Base-by-base conservation (phyloP, 2,329 filamentous ascomycete species). In the Apiospora kogelbergensis region DNA sequence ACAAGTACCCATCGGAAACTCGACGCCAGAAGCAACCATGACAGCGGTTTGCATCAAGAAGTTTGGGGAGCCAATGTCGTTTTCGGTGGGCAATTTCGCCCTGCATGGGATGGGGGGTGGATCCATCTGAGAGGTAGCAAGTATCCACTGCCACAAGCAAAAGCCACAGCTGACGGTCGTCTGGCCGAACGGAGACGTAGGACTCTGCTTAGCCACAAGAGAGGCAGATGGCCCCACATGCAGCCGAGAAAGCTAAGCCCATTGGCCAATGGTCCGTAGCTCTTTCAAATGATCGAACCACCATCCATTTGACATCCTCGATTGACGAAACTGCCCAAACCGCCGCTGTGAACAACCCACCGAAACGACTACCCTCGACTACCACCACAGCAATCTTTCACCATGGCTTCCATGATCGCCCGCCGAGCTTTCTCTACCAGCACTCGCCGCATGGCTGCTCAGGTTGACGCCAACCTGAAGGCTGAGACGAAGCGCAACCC, bases 361-460 rank as follows among this genome's bases (percentile, higher is more conserved):
- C 53, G 53, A 60, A 30, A 60, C 53, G 53, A 60, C 48, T 13
- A 26, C 48, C 17, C 48, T 9, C 26, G 48, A 57, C 26, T n/a
- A 60, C 20, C 30, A 60, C 53, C 20, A n/a, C 30, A 60, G 26
- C 33, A 60, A 46, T 46, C 26, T n/a, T 60, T 37, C 53, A 80
- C 77, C 78, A 89, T 89, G 87, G 84, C 87, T 71, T 88, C 88
- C 75, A 78, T 85, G 75, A 80, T 88, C 76, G 81, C 87, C 73
- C 86, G 86, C 75, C 83, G 88, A 72, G 82, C 87, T 71, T 86
- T 89, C 76, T 82, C 84, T 76, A 88, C 86, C 76, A 82, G 84
- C 69, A 78, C 80, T 72, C 87, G 87, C 76, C 86, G 86, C 70
- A 75, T 88, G 73, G 78, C 81, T 73, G 78, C 81, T 73, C 68